Percentiles rank a stretch among this genome's conserved stretches.
These are phyloP conservation scores for Schizothecium vesticola DNA, from an alignment of 495 filamentous ascomycete genomes.

Conservation along the genomic window DNA sequence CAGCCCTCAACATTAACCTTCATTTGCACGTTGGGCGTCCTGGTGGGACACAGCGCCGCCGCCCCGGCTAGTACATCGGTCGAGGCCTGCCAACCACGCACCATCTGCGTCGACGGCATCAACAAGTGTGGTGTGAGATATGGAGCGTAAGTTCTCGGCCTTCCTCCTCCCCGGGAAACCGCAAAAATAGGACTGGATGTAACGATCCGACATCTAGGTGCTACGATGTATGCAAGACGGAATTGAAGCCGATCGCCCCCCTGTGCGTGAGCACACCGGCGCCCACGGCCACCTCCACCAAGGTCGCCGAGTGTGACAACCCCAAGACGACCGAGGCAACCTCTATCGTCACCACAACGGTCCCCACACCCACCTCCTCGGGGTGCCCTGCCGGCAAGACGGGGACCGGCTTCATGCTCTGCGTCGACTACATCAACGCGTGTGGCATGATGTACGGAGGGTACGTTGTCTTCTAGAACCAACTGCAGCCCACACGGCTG, in stretches of 20 bases:
- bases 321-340: not conserved
- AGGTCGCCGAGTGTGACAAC: not conserved
- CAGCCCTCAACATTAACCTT: constrained; percentile 7
- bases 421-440: constrained; percentile 18
- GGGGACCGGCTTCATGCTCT: not conserved
- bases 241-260: constrained; percentile 14
- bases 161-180: not conserved
- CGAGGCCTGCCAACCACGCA: constrained; percentile 10
- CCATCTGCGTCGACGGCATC: constrained; percentile 21
- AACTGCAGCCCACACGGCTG: too few relatives aligned
- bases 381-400: not conserved
- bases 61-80: constrained; percentile 9
- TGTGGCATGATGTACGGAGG: constrained; percentile 23
- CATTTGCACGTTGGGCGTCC: constrained; percentile 6
- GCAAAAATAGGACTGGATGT: not conserved
- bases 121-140: constrained; percentile 21
- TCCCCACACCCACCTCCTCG: not conserved
- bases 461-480: constrained; percentile 7
- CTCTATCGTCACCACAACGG: not conserved
- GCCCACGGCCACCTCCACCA: constrained; percentile 1
- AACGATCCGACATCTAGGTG: constrained; percentile 13
- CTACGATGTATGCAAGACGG: constrained; percentile 19
- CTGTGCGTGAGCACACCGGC: constrained; percentile 11
- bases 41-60: constrained; percentile 7
- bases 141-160: constrained; percentile 14